These are phyloP conservation scores for Alternaria novae-zelandiae DNA, from an alignment of 2,329 filamentous ascomycete genomes.

Conservation along the genomic window DNA sequence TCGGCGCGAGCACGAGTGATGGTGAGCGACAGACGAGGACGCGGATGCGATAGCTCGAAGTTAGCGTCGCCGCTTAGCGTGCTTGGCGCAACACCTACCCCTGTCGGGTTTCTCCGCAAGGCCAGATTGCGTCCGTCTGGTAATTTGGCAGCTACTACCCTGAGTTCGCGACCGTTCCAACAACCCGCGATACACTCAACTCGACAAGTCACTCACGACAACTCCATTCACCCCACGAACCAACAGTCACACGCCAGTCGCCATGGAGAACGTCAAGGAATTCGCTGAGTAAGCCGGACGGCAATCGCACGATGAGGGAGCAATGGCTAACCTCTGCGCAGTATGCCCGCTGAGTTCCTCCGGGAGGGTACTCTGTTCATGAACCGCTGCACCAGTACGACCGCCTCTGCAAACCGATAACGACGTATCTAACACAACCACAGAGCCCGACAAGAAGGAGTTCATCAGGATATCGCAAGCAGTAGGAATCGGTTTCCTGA, in stretches of 20 bases:
- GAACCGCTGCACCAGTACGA: slow-evolving; percentile 56
- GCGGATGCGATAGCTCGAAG: slow-evolving; percentile 18
- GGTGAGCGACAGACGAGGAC: slow-evolving; percentile 16
- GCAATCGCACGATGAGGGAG: not conserved
- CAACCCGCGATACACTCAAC: slow-evolving; percentile 10
- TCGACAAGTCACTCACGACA: slow-evolving; percentile 4
- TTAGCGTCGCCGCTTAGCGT: slow-evolving; percentile 4
- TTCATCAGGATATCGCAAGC: slow-evolving; percentile 57
- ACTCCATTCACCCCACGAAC: slow-evolving; percentile 3
- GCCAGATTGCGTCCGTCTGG: slow-evolving; percentile 35
- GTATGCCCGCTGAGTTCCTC: slow-evolving; percentile 50
- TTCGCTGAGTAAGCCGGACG: slow-evolving; percentile 62
- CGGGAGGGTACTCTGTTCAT: slow-evolving; percentile 59
- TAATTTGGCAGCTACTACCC: slow-evolving; percentile 23
- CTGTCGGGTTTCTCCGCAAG: slow-evolving; percentile 33
- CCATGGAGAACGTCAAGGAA: slow-evolving; percentile 73
- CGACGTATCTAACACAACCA: slow-evolving; percentile 38
- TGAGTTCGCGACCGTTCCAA: slow-evolving; percentile 23
- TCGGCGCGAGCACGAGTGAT: slow-evolving; percentile 18
- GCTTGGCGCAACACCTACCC: slow-evolving; percentile 24
- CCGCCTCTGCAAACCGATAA: not conserved
- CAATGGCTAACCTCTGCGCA: slow-evolving; percentile 32
- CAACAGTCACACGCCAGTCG: slow-evolving; percentile 36
- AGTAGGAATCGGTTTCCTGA: slow-evolving; percentile 60
- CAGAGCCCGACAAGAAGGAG: slow-evolving; percentile 52